Evolutionary conservation across 2,329 filamentous ascomycete genomes (phyloP), one percentile per base, ranked within the genome.

Genomic region (Hortaea sp.): DNA sequence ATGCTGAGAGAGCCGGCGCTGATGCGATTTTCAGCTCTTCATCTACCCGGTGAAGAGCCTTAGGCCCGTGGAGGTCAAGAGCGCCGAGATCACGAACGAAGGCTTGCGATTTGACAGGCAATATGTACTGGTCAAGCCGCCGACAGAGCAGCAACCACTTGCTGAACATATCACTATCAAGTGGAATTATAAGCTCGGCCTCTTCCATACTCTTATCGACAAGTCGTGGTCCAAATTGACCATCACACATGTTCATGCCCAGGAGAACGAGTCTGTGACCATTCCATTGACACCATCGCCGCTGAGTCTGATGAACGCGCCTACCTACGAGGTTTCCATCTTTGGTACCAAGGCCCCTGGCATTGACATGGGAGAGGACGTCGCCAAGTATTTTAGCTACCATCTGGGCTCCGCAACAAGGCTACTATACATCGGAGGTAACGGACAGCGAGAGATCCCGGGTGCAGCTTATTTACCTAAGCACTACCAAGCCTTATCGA

Each of bases 101-200:
- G 60, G 60, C 1, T 50, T 63, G 7, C 57, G 60, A 7, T 63
- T 63, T 46, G 60, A 63, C 41, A 52, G 60, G 5, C 60, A 63
- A 49, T 63, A 63, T 57, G 57, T 63, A 30, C 52, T 63, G 27
- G 60, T 57, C 45, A 62, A 62, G 48, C 59, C 57, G 5, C 60
- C 60, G 7, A 58, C 53, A 27, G 50, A 49, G 29, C 49, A 53
- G 46, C 57, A 56, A 27, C 50, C 56, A 34, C 51, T 62, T 7
- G 59, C 59, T 6, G 59, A 63, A 45, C 60, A 63, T 46, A 62
- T 63, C 42, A 62, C 60, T 7, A 63, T 63, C 54, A 63, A 63
- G 49, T 60, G 56, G 35, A 58, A 61, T 42, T 63, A 59, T 43
- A 49, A 59, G 32, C 57, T 63, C 5, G 60, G 59, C 9, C 53